A percentile compares a stretch with the other conserved stretches of the same genome.
phyloP scores from a whole-genome alignment of 306 rosid genomes.

The Quillaja saponaria region DNA sequence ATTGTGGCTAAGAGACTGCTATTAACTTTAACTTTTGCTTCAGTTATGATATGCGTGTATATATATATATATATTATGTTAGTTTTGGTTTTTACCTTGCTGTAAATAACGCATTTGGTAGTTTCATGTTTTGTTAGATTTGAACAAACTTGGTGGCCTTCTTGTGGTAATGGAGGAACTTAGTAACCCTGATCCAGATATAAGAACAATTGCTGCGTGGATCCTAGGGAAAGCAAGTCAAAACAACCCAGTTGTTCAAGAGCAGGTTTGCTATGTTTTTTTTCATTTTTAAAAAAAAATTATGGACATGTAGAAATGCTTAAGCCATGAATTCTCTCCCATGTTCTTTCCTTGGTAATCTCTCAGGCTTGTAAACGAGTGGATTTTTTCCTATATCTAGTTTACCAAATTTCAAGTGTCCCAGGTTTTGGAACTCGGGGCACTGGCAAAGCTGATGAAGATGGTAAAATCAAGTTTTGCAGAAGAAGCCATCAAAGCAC shows the following conservation, averaged over 20 bases:
- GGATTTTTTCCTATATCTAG: too few relatives aligned
- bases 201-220: constrained; percentile 81
- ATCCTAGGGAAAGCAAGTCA: constrained; percentile 82
- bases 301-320: too few relatives aligned
- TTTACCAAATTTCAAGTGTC: constrained; percentile 16
- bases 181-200: constrained; percentile 56
- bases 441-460: constrained; percentile 56
- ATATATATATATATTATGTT: too few relatives aligned
- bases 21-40: too few relatives aligned
- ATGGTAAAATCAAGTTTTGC: constrained; percentile 62
- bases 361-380: too few relatives aligned
- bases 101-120: too few relatives aligned
- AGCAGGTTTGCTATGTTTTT: constrained; percentile 58
- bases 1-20: too few relatives aligned
- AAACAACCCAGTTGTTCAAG: constrained; percentile 77
- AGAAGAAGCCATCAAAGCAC: constrained; percentile 84
- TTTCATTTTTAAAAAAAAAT: too few relatives aligned
- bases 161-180: constrained; percentile 53
- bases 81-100: too few relatives aligned
- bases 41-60: too few relatives aligned
- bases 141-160: constrained; percentile 78
- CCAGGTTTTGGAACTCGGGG: constrained; percentile 76
- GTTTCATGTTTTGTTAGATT: constrained; percentile 47
- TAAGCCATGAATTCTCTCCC: too few relatives aligned
- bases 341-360: too few relatives aligned